Evolutionary conservation across 768 basidiomycete genomes (phyloP).

Genomic region (Trametes maxima): DNA sequence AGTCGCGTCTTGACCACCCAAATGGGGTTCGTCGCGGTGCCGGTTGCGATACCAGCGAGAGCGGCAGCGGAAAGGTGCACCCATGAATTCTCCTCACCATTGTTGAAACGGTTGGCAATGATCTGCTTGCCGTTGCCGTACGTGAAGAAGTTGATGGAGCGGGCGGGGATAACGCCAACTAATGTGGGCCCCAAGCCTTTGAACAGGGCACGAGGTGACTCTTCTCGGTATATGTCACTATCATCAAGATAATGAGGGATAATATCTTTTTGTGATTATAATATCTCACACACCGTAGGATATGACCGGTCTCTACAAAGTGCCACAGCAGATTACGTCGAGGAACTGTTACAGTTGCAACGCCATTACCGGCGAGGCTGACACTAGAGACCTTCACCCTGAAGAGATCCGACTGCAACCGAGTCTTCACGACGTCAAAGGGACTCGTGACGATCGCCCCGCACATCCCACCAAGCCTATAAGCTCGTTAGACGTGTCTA

Average conservation of each 20-base stretch:
- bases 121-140: constrained; percentile 96
- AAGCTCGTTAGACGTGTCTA: neutral
- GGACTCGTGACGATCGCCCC: constrained; percentile 96
- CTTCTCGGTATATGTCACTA: constrained; percentile 86
- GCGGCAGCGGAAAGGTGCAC: constrained; percentile 89
- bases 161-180: constrained; percentile 92
- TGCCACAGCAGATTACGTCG: constrained; percentile 75
- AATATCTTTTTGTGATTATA: neutral
- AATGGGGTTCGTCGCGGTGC: constrained; percentile 94
- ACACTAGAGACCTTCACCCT: constrained; percentile 44
- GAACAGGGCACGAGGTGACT: constrained; percentile 89
- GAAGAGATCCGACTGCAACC: constrained; percentile 91
- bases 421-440: constrained; percentile 98
- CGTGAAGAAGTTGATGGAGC: constrained; percentile 97
- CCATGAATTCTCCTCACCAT: constrained; percentile 76
- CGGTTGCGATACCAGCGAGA: constrained; percentile 81
- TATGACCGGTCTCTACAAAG: constrained; percentile 92
- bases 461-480: constrained; percentile 93
- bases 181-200: constrained; percentile 94
- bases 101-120: constrained; percentile 81
- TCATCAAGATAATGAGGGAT: neutral
- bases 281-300: constrained; percentile 67
- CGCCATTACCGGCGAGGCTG: constrained; percentile 35
- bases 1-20: constrained; percentile 99
- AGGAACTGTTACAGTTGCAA: constrained; percentile 30